These are phyloP conservation scores for Tetrapisispora arboricola DNA, from an alignment of 805 yeast species.

Conservation along the genomic window DNA sequence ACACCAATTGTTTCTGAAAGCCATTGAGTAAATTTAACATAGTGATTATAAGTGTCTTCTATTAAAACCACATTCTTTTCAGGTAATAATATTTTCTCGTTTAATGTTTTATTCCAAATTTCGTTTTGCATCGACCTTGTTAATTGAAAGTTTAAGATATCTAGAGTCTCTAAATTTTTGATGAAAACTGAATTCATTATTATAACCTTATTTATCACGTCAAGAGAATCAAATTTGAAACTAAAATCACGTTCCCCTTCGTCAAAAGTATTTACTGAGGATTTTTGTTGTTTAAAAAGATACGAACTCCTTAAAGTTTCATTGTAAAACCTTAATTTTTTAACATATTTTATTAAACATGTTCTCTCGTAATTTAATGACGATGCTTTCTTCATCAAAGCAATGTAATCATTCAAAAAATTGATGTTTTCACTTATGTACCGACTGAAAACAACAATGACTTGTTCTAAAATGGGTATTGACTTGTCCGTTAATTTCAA, in stretches of 20 bases:
- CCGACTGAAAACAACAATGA: background rate
- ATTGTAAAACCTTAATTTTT: conserved; percentile 27
- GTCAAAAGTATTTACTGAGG: background rate
- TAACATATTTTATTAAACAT: conserved; percentile 27
- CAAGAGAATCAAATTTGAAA: background rate
- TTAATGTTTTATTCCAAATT: conserved; percentile 27
- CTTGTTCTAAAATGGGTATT: background rate
- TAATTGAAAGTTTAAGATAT: conserved; percentile 23
- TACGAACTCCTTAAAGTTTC: conserved; percentile 12
- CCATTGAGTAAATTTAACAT: conserved; percentile 30
- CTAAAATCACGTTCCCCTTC: background rate
- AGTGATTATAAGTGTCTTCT: conserved; percentile 25
- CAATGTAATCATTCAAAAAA: background rate
- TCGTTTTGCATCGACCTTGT: conserved; percentile 28
- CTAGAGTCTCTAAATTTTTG: conserved; percentile 19
- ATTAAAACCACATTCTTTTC: conserved; percentile 16
- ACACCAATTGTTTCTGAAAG: conserved; percentile 22
- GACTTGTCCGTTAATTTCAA: background rate
- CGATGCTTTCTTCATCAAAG: background rate
- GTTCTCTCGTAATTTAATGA: conserved; percentile 17
- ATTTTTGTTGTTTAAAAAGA: background rate
- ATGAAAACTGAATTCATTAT: background rate
- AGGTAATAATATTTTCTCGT: conserved; percentile 17
- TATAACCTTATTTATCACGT: background rate
- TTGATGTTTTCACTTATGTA: background rate